phyloP scores from a whole-genome alignment of 2,329 filamentous ascomycete genomes.

The Trichophyton verrucosum region DNA sequence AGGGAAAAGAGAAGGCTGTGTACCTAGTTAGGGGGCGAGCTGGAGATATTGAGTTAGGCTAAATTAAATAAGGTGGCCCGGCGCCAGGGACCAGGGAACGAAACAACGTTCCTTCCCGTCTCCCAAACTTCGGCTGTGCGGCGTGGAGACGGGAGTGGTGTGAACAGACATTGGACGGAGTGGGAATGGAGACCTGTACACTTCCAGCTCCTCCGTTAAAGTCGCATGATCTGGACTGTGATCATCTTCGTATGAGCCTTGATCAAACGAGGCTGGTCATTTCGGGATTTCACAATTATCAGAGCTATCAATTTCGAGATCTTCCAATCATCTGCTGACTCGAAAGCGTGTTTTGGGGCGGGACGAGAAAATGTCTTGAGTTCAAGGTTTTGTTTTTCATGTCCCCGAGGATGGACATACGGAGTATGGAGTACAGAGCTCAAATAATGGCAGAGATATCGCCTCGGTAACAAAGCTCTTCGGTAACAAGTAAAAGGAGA shows the following conservation, averaged over 20 bases:
- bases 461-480: no score
- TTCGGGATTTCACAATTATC: background rate
- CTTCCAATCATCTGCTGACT: background rate
- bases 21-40: background rate
- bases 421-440: no score
- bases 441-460: no score
- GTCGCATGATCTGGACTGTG: conserved; percentile 1
- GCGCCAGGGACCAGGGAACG: conserved; percentile 4
- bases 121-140: background rate
- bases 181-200: background rate
- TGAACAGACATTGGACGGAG: background rate
- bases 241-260: background rate
- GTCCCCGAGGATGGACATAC: no score
- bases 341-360: background rate
- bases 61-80: conserved; percentile 1
- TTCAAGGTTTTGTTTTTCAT: no score
- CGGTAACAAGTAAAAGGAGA: no score
- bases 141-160: background rate
- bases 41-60: background rate
- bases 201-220: background rate
- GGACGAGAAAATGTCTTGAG: background rate
- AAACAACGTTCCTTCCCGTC: conserved; percentile 4
- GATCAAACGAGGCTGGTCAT: background rate
- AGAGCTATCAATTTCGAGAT: background rate
- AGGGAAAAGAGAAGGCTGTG: background rate